Evolutionary conservation across 306 rosid genomes (phyloP), one percentile per base, ranked within the genome.

Genomic region (Quercus berberidifolia): DNA sequence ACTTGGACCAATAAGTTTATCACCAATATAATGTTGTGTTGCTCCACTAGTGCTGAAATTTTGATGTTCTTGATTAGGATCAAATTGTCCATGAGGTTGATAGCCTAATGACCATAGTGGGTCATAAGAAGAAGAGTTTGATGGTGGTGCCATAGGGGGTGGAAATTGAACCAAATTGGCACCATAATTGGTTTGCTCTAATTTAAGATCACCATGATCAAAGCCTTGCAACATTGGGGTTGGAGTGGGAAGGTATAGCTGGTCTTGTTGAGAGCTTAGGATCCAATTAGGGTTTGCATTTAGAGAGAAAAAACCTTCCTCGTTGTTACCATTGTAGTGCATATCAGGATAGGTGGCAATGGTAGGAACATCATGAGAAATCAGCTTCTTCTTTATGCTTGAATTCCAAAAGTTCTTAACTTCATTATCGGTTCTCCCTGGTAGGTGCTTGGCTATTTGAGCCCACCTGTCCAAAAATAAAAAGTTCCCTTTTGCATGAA

Each of bases 341-440:
- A 87, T 64, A 87, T 84, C 80, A 81, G 97, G 74, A 83, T 87
- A 88, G n/a, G 89, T 74, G 55, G 92, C 79, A 12, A 90, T 79
- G 78, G 91, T 76, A 76, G 91, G 85, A 70, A 77, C 57, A 63
- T 90, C 96, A 81, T 84, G 92, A 63, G 93, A 81, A 52, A 88
- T 84, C 30, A 95, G 90, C 89, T 93, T 93, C 94, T 91, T 95
- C 86, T 95, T 95, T 63, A 93, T 90, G 93, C 94, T 93, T 65
- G 99, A 95, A 87, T 95, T 95, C 99, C 99, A 95, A 78, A 95
- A 95, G 78, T 95, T 95, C 86, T 95, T 95, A 85, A 95, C 98
- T 76, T 95, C 99, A 78, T 94, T 94, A 85, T 94, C 99, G 73
- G 99, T 94, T 92, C 99, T 88, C 87, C 99, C 99, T 17, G 97